Conservation (phyloP, 129 eudicot genomes). For the Logfia minima region DNA sequence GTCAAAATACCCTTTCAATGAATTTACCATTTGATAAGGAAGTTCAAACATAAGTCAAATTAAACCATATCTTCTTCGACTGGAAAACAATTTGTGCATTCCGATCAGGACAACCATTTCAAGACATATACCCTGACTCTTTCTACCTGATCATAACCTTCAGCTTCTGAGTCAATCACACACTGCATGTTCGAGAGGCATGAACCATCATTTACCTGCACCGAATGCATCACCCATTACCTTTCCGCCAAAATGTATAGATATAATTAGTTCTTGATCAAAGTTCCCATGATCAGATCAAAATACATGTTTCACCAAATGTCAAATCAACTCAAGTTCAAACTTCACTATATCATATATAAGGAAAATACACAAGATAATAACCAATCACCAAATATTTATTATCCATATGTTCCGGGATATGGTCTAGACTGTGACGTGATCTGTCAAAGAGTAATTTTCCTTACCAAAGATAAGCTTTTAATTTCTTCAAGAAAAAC, state of each 20-base stretch:
- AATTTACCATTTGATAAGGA: not conserved
- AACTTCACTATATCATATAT: not conserved
- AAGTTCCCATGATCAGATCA: constrained; percentile 5
- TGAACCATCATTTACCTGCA: constrained; percentile 92
- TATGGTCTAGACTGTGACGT: not conserved
- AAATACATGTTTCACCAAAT: constrained; percentile 11
- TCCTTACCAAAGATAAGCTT: not conserved
- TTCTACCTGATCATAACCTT: constrained; percentile 94
- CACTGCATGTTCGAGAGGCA: constrained; percentile 97
- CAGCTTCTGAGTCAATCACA: constrained; percentile 74
- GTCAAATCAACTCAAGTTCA: constrained; percentile 7
- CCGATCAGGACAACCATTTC: constrained; percentile 8
- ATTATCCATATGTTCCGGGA: not conserved
- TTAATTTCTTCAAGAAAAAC: not conserved
- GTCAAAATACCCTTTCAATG: not conserved
- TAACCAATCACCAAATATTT: not conserved
- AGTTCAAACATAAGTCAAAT: not conserved
- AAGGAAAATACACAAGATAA: not conserved
- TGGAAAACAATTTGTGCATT: not conserved
- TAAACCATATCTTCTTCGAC: not conserved
- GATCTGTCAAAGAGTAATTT: not conserved
- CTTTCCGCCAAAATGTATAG: constrained; percentile 15
- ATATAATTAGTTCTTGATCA: not conserved
- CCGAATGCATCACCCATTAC: constrained; percentile 25
- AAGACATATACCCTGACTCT: not conserved